A percentile compares a stretch with the other conserved stretches of the same genome.
Evolutionary conservation across 768 basidiomycete genomes (phyloP).

Genomic region (Phaffia australis): DNA sequence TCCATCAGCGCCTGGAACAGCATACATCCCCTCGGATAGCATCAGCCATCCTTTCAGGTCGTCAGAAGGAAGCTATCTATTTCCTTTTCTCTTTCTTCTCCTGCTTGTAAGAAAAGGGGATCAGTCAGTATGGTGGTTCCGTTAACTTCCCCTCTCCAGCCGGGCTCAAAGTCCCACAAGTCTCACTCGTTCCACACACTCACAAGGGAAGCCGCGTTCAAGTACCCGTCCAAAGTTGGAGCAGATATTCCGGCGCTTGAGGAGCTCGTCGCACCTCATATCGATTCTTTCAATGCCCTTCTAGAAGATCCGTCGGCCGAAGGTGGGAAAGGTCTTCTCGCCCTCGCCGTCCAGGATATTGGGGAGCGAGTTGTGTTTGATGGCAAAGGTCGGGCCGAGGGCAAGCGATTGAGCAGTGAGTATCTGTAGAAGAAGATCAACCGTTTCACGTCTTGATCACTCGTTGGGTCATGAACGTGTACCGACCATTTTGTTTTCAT

Average conservation of each 20-base stretch:
- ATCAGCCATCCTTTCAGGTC: too few relatives aligned
- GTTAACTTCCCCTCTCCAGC: conserved; percentile 5
- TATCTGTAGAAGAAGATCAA: conserved; percentile 25
- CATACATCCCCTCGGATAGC: too few relatives aligned
- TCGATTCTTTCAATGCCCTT: conserved; percentile 91
- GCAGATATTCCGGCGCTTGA: conserved; percentile 71
- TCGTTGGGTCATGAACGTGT: too few relatives aligned
- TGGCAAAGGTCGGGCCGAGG: conserved; percentile 51
- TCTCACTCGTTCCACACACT: conserved; percentile 59
- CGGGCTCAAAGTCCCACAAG: conserved; percentile 12
- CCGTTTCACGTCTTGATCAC: neutral
- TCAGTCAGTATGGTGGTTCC: too few relatives aligned
- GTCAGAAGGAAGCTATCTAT: too few relatives aligned
- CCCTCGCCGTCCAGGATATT: conserved; percentile 68
- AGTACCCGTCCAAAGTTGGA: conserved; percentile 57
- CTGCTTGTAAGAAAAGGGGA: too few relatives aligned
- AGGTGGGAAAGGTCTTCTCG: conserved; percentile 67
- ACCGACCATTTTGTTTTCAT: neutral
- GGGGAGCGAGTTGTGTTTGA: conserved; percentile 90
- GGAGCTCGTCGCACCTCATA: conserved; percentile 84
- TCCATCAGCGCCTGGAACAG: too few relatives aligned
- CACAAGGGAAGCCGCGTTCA: conserved; percentile 63
- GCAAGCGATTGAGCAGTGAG: conserved; percentile 77
- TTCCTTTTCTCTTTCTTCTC: too few relatives aligned
- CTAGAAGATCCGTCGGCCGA: conserved; percentile 62